Percentiles rank a stretch among this genome's conserved stretches.
phyloP scores from a whole-genome alignment of 1,284 basidiomycete genomes.

The Xerocomus amazonicus region DNA sequence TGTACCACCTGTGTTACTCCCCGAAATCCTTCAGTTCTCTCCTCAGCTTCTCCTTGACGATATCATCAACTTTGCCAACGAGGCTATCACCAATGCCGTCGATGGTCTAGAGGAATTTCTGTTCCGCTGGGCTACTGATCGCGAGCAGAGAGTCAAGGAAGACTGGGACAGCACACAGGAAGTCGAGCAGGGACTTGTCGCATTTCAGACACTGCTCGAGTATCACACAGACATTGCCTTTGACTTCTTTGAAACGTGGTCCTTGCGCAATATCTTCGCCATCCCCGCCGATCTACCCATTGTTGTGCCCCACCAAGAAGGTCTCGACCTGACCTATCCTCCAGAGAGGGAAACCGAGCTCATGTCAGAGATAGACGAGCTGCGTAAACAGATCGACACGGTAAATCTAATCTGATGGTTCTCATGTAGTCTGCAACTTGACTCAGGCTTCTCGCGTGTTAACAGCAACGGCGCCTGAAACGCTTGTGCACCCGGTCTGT shows the following conservation, averaged over 20 bases:
- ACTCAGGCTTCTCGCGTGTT: conserved; percentile 1
- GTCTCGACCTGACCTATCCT: conserved; percentile 49
- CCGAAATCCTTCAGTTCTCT: conserved; percentile 63
- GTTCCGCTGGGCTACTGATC: conserved; percentile 62
- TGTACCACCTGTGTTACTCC: conserved; percentile 51
- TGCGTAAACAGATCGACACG: conserved; percentile 55
- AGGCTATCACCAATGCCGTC: conserved; percentile 64
- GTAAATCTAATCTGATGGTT: conserved; percentile 41
- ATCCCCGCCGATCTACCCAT: conserved; percentile 61
- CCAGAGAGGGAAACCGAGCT: conserved; percentile 54
- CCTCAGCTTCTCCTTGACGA: conserved; percentile 69
- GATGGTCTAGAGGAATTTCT: conserved; percentile 74
- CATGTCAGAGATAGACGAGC: conserved; percentile 57
- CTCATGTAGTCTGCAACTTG: conserved; percentile 2
- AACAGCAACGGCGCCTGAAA: conserved; percentile 62
- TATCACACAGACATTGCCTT: conserved; percentile 77
- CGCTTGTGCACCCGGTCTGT: conserved; percentile 48
- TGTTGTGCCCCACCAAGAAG: conserved; percentile 65
- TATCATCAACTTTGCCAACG: conserved; percentile 64
- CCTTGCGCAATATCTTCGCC: conserved; percentile 71
- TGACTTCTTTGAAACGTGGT: conserved; percentile 79
- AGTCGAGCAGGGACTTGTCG: conserved; percentile 68
- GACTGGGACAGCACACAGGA: conserved; percentile 63
- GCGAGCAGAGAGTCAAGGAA: conserved; percentile 38
- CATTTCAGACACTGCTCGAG: conserved; percentile 74